Conservation (phyloP, 441 rosid species). For the Breynia disticha region DNA sequence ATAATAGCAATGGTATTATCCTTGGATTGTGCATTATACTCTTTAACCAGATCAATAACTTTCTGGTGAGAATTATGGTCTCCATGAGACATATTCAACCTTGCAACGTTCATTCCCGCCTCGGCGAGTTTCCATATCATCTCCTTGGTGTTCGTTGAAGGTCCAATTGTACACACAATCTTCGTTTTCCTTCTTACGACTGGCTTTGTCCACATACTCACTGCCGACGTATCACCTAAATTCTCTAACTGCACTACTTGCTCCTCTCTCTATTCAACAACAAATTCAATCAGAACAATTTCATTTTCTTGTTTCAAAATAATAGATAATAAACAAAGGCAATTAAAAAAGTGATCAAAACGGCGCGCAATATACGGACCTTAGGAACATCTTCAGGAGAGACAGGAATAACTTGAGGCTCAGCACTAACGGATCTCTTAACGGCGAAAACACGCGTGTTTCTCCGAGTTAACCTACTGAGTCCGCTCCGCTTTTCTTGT, state of each 20-base stretch:
- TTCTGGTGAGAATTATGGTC: slow-evolving; percentile 95
- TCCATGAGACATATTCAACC: slow-evolving; percentile 96
- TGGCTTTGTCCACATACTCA: slow-evolving; percentile 76
- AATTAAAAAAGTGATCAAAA: neutral
- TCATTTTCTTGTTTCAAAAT: neutral
- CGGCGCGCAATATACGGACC: slow-evolving; percentile 24
- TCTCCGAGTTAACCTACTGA: slow-evolving; percentile 15
- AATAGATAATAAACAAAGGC: neutral
- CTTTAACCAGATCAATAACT: slow-evolving; percentile 90
- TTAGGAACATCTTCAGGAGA: slow-evolving; percentile 58
- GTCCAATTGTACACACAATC: slow-evolving; percentile 94
- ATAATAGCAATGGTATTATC: slow-evolving; percentile 92
- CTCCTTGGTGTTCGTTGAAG: slow-evolving; percentile 74
- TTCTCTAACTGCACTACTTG: slow-evolving; percentile 44
- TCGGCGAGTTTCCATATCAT: slow-evolving; percentile 64
- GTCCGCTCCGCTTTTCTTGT: slow-evolving; percentile 17
- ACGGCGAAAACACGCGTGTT: slow-evolving; percentile 30
- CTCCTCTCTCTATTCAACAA: slow-evolving; percentile 34
- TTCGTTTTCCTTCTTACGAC: slow-evolving; percentile 74
- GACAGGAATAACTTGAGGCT: slow-evolving; percentile 62
- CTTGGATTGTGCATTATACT: slow-evolving; percentile 79
- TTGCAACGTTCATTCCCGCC: slow-evolving; percentile 95
- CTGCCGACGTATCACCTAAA: slow-evolving; percentile 50
- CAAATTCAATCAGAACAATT: neutral
- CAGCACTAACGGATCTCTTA: slow-evolving; percentile 41